phyloP scores from a whole-genome alignment of 116 monocot species.

The Cymodocea nodosa region DNA sequence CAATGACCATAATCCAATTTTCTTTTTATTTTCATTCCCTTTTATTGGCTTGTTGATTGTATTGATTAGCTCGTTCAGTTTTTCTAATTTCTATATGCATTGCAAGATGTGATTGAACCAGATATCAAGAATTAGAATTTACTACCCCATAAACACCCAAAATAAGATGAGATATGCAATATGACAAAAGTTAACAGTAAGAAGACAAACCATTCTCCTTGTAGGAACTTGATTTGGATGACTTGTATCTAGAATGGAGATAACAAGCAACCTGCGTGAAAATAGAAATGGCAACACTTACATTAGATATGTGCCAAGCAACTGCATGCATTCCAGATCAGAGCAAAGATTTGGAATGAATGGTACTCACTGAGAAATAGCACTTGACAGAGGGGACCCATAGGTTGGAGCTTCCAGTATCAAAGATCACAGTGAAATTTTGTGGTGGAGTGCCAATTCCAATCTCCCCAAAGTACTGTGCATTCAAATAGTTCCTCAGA shows the following conservation, averaged over 20 bases:
- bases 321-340: not conserved
- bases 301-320: no score
- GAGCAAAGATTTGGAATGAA: not conserved
- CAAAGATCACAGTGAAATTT: slow-evolving; percentile 72
- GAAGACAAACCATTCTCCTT: slow-evolving; percentile 46
- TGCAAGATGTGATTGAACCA: no score
- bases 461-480: slow-evolving; percentile 74
- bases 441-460: slow-evolving; percentile 63
- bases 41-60: no score
- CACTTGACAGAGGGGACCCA: slow-evolving; percentile 73
- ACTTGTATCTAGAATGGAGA: slow-evolving; percentile 62
- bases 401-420: slow-evolving; percentile 73
- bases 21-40: no score
- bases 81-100: no score
- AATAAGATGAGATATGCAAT: no score
- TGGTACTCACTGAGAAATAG: slow-evolving; percentile 44
- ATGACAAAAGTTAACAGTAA: no score
- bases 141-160: no score
- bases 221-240: slow-evolving; percentile 56
- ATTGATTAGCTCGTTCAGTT: no score
- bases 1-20: no score
- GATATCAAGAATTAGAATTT: no score
- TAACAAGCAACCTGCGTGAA: slow-evolving; percentile 56
- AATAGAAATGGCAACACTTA: not conserved
- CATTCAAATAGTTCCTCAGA: slow-evolving; percentile 76